Percentiles rank a stretch among this genome's conserved stretches.
These are phyloP conservation scores for Pistacia integerrima DNA, from an alignment of 345 rosid genomes.

Conservation along the genomic window DNA sequence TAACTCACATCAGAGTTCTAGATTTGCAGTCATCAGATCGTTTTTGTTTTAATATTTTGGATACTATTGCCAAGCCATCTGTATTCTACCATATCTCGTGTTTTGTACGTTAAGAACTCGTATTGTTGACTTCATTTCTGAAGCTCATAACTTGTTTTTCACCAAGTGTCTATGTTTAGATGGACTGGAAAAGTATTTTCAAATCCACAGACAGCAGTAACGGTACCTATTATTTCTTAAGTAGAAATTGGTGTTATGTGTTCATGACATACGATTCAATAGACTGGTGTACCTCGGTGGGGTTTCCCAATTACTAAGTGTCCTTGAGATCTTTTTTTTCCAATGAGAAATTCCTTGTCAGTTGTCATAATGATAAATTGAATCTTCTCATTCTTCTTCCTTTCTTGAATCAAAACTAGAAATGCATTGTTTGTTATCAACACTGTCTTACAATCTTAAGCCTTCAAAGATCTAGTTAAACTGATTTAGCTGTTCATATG, in stretches of 20 bases:
- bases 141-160: too few relatives aligned
- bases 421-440: neutral
- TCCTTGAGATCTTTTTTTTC: neutral
- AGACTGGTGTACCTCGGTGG: too few relatives aligned
- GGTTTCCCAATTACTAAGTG: neutral
- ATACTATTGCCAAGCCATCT: too few relatives aligned
- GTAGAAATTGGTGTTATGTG: neutral
- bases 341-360: neutral
- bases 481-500: constrained; percentile 19
- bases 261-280: neutral
- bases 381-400: too few relatives aligned
- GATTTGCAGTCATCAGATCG: neutral
- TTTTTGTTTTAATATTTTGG: too few relatives aligned
- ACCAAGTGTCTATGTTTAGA: neutral
- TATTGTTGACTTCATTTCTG: too few relatives aligned
- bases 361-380: neutral
- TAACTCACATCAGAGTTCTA: neutral
- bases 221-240: neutral
- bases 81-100: too few relatives aligned
- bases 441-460: neutral
- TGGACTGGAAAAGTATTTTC: neutral
- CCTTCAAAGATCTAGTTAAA: neutral
- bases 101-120: too few relatives aligned
- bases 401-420: neutral
- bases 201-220: neutral